A percentile compares a stretch with the other conserved stretches of the same genome.
phyloP scores from a whole-genome alignment of 202 grass and related monocot species.

The Tripidium arundinaceum region DNA sequence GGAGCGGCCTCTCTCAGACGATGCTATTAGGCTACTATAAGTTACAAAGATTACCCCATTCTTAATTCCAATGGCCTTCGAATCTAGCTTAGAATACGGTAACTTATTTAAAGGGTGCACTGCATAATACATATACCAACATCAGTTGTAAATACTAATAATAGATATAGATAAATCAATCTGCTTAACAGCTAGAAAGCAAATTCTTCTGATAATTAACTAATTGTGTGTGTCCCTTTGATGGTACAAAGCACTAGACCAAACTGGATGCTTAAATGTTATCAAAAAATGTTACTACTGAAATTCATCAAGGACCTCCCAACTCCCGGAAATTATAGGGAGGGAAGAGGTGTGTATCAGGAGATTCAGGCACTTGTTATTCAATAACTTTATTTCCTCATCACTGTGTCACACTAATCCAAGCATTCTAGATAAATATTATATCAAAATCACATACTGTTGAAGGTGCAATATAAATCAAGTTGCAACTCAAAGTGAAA shows the following conservation, averaged over 20 bases:
- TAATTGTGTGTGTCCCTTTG: not conserved
- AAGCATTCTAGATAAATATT: too few species aligned
- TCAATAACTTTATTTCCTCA: not conserved
- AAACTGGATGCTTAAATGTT: not conserved
- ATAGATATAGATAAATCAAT: conserved; percentile 21
- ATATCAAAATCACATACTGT: too few species aligned
- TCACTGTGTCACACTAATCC: too few species aligned
- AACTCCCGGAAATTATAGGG: not conserved
- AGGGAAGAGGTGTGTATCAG: not conserved
- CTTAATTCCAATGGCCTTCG: conserved; percentile 93
- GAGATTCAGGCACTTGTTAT: not conserved
- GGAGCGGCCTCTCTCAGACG: conserved; percentile 92
- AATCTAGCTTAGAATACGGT: conserved; percentile 96
- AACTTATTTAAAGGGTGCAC: conserved; percentile 98
- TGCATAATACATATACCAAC: conserved; percentile 53
- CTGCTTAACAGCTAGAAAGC: conserved; percentile 12
- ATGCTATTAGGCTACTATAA: conserved; percentile 98
- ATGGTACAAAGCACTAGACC: not conserved
- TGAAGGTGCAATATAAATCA: conserved; percentile 26
- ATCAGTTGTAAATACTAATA: conserved; percentile 22
- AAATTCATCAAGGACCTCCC: conserved; percentile 12
- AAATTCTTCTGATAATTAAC: conserved; percentile 6
- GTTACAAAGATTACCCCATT: conserved; percentile 95
- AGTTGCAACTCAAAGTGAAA: conserved; percentile 4
- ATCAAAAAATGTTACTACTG: not conserved